Conservation (phyloP, 2,329 filamentous ascomycete genomes). For the Cordyceps cateniannulata region DNA sequence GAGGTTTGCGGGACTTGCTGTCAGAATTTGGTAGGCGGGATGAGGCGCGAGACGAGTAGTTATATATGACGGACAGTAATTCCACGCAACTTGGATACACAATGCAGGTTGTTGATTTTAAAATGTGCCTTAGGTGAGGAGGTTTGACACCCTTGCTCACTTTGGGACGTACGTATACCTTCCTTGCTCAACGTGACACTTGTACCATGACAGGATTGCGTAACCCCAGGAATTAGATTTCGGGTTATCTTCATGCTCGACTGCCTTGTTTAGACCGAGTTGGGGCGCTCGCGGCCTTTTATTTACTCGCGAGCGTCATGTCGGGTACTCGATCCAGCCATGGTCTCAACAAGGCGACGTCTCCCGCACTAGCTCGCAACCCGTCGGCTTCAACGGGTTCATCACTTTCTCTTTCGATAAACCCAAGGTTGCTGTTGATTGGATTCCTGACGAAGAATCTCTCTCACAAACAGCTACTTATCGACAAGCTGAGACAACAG, state of each 20-base stretch:
- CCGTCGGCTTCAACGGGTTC: neutral
- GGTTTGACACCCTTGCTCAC: neutral
- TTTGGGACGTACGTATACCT: neutral
- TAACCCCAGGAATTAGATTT: neutral
- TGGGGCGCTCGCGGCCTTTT: neutral
- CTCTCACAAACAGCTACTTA: neutral
- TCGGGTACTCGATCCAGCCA: neutral
- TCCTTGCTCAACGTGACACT: neutral
- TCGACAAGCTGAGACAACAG: neutral
- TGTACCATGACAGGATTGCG: neutral
- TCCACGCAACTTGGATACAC: slow-evolving; percentile 1
- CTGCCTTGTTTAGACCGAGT: neutral
- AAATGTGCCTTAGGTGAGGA: neutral
- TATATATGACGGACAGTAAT: neutral
- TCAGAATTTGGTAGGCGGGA: neutral
- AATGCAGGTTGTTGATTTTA: neutral
- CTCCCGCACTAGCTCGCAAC: neutral
- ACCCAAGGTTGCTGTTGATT: neutral
- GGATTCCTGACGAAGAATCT: neutral
- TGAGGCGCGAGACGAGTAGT: neutral
- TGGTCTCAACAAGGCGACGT: neutral
- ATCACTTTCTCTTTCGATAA: neutral
- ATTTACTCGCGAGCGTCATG: neutral
- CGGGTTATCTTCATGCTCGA: neutral
- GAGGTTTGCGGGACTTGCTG: neutral